phyloP scores from a whole-genome alignment of 805 yeast genomes.

The Ogataea pignaliae region DNA sequence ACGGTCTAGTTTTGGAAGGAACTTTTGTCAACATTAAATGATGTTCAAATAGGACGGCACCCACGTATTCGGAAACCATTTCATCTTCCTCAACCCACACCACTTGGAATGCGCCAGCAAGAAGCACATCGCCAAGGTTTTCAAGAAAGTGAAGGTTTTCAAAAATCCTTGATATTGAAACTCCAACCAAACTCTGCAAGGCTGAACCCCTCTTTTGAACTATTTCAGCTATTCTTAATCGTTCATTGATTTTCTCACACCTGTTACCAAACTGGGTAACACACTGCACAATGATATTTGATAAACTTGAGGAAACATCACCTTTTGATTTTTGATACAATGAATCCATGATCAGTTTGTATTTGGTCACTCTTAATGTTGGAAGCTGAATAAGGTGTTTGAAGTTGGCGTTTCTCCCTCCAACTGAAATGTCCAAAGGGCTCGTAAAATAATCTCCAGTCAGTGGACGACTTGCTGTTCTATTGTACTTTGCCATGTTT shows the following conservation, averaged over 20 bases:
- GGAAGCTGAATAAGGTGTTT: conserved; percentile 52
- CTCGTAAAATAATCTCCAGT: conserved; percentile 23
- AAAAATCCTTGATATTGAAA: conserved; percentile 7
- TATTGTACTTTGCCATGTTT: conserved; percentile 22
- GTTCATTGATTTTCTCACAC: conserved; percentile 20
- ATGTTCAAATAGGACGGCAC: conserved; percentile 43
- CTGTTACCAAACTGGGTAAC: conserved; percentile 19
- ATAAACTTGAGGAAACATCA: conserved; percentile 16
- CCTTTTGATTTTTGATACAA: conserved; percentile 28
- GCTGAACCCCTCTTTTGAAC: conserved; percentile 9
- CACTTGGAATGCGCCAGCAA: conserved; percentile 39
- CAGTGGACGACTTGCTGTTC: conserved; percentile 14
- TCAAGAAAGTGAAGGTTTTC: conserved; percentile 32
- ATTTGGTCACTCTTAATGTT: conserved; percentile 44
- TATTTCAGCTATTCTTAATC: conserved; percentile 18
- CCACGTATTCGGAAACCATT: conserved; percentile 25
- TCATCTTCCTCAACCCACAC: conserved; percentile 34
- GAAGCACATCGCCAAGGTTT: conserved; percentile 41
- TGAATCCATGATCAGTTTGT: conserved; percentile 46
- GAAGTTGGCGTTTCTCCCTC: conserved; percentile 39
- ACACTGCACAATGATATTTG: conserved; percentile 25
- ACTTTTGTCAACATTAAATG: conserved; percentile 36
- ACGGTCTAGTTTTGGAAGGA: conserved; percentile 14
- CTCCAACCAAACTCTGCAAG: conserved; percentile 14
- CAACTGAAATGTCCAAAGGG: too few species aligned